Evolutionary conservation across 495 filamentous ascomycete species (phyloP).

Genomic region (Aspergillus haitiensis): DNA sequence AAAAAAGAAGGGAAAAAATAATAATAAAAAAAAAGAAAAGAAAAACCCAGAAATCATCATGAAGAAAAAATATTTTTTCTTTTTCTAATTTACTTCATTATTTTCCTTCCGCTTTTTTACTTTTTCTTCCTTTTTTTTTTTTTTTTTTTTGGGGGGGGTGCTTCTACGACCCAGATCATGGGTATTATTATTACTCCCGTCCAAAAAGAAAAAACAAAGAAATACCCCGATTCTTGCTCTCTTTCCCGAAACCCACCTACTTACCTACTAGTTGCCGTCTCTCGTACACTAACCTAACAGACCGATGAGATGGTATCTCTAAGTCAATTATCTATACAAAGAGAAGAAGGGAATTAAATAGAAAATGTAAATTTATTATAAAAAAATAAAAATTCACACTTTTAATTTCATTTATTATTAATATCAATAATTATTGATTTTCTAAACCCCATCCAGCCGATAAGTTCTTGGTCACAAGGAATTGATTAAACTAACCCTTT

Average conservation of each 20-base stretch:
- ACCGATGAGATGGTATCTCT: too few species aligned
- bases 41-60: conserved; percentile 2
- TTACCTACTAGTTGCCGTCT: background rate
- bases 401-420: too few species aligned
- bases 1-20: background rate
- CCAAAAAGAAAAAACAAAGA: background rate
- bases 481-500: conserved; percentile 9
- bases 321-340: too few species aligned
- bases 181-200: background rate
- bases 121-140: too few species aligned
- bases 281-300: too few species aligned
- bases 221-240: background rate
- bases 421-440: background rate
- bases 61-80: background rate
- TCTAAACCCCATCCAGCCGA: conserved; percentile 4
- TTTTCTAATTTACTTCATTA: background rate
- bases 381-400: background rate
- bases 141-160: too few species aligned
- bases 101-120: background rate
- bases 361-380: background rate
- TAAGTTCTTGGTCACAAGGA: background rate
- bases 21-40: background rate
- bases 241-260: background rate
- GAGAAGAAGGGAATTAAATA: background rate
- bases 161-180: background rate